Conservation (phyloP, 192 early-diverging fungal species). For the Backusella australiensis region DNA sequence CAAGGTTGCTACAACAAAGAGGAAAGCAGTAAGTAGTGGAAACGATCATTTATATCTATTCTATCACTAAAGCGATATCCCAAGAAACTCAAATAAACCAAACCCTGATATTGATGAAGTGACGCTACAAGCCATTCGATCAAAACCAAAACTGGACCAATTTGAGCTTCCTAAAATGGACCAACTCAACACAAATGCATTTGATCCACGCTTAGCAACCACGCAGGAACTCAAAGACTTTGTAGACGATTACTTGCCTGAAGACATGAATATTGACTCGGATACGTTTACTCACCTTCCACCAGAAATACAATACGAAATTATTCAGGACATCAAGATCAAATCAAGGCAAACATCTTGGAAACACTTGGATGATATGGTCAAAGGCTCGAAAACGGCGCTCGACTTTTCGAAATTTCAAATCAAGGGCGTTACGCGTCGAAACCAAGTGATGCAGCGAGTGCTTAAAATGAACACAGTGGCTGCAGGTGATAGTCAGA, state of each 20-base stretch:
- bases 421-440: slow-evolving; percentile 77
- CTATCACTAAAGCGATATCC: neutral
- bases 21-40: slow-evolving; percentile 33
- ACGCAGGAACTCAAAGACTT: slow-evolving; percentile 39
- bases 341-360: slow-evolving; percentile 78
- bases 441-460: slow-evolving; percentile 86
- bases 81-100: neutral
- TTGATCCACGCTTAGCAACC: slow-evolving; percentile 56
- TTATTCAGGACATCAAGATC: slow-evolving; percentile 85
- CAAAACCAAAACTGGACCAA: slow-evolving; percentile 20
- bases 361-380: slow-evolving; percentile 70
- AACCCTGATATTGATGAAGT: slow-evolving; percentile 27
- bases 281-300: slow-evolving; percentile 72
- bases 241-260: slow-evolving; percentile 34
- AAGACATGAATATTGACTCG: slow-evolving; percentile 77
- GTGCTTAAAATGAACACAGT: slow-evolving; percentile 46
- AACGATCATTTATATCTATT: neutral
- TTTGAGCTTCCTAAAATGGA: slow-evolving; percentile 33
- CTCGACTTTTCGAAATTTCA: slow-evolving; percentile 91
- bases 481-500: slow-evolving; percentile 23
- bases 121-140: neutral
- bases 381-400: slow-evolving; percentile 59
- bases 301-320: slow-evolving; percentile 87
- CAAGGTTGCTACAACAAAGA: slow-evolving; percentile 58
- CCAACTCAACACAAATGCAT: slow-evolving; percentile 9